Evolutionary conservation across 177 flowering plant genomes (phyloP).

Genomic region (Telopea speciosissima): DNA sequence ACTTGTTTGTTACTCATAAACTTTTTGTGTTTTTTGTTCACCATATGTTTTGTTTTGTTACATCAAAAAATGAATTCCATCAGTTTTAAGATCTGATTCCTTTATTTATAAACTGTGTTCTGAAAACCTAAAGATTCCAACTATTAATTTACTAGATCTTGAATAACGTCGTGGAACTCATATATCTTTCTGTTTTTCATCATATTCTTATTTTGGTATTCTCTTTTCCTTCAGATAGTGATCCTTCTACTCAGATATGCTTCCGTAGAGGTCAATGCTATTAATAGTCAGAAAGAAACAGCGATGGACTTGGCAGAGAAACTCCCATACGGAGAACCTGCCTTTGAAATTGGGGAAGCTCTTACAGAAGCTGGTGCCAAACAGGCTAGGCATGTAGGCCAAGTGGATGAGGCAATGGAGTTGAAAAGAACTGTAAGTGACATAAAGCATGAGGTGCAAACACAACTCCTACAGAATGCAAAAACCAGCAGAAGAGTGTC

Average conservation of each 20-base stretch:
- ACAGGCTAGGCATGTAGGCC: conserved; percentile 65
- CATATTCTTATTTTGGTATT: background rate
- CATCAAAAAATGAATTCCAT: background rate
- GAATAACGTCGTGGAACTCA: no score
- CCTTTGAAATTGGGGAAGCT: conserved; percentile 61
- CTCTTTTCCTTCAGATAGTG: conserved; percentile 49
- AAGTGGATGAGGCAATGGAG: conserved; percentile 63
- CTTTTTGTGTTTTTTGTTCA: background rate
- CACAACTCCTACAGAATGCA: conserved; percentile 76
- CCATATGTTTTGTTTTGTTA: no score
- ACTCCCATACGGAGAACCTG: conserved; percentile 67
- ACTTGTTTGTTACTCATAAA: no score
- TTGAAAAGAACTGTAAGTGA: conserved; percentile 90
- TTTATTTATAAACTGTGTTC: background rate
- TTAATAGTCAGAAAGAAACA: conserved; percentile 72
- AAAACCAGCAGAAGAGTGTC: conserved; percentile 67
- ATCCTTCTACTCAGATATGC: conserved; percentile 45
- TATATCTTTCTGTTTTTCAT: background rate
- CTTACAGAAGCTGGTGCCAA: conserved; percentile 84
- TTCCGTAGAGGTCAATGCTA: conserved; percentile 65
- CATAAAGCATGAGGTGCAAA: conserved; percentile 84
- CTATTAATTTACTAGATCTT: background rate
- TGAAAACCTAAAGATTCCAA: no score
- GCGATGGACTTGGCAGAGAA: conserved; percentile 91
- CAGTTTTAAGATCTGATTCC: background rate